A percentile compares a stretch with the other conserved stretches of the same genome.
These are phyloP conservation scores for Petasospora rhodanensis DNA, from an alignment of 1,139 yeast species.

Conservation along the genomic window DNA sequence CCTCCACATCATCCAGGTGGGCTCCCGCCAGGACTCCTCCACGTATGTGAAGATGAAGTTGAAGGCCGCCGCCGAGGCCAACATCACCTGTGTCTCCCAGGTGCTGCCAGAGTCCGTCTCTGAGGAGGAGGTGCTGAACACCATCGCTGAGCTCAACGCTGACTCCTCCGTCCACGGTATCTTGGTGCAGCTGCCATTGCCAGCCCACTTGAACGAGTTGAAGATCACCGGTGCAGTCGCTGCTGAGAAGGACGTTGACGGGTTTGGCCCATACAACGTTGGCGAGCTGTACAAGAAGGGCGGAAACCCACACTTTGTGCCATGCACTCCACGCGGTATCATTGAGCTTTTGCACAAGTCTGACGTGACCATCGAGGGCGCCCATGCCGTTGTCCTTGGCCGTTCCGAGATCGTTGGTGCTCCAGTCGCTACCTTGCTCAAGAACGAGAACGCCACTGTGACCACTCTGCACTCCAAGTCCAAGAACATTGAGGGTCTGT, in stretches of 20 bases:
- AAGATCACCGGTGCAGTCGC: constrained; percentile 72
- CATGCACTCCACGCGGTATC: constrained; percentile 97
- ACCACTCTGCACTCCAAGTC: constrained; percentile 63
- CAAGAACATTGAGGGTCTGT: constrained; percentile 51
- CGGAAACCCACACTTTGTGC: constrained; percentile 80
- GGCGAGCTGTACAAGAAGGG: constrained; percentile 91
- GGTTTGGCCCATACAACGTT: constrained; percentile 84
- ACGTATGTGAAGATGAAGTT: constrained; percentile 73
- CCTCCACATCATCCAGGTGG: constrained; percentile 70
- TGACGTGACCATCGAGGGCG: constrained; percentile 62
- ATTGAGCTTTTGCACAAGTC: constrained; percentile 68
- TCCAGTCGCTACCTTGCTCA: constrained; percentile 82
- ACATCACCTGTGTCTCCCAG: constrained; percentile 53
- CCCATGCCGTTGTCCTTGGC: constrained; percentile 91
- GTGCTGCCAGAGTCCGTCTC: constrained; percentile 53
- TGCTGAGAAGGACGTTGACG: constrained; percentile 89
- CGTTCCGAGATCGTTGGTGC: constrained; percentile 95
- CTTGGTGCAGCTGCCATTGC: constrained; percentile 87
- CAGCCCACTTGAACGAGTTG: constrained; percentile 74
- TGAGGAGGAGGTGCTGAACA: constrained; percentile 51
- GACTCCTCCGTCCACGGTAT: constrained; percentile 77
- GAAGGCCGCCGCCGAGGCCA: constrained; percentile 67
- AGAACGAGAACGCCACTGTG: constrained; percentile 84
- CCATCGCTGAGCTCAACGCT: constrained; percentile 52
- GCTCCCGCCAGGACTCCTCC: constrained; percentile 70